These are phyloP conservation scores for Termitomyces sp. DNA, from an alignment of 768 basidiomycete genomes.

Conservation along the genomic window DNA sequence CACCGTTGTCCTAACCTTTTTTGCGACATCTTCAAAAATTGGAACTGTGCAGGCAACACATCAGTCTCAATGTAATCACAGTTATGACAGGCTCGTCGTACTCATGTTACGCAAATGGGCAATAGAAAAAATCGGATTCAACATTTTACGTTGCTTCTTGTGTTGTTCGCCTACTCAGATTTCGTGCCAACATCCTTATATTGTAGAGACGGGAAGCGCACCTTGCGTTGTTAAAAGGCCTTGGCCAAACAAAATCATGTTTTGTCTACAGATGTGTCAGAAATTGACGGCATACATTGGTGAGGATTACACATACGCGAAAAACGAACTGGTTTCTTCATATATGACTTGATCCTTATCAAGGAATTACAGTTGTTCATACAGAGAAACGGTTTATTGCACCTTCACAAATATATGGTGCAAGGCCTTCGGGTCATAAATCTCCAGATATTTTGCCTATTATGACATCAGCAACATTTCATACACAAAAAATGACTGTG, in stretches of 20 bases:
- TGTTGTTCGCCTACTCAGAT: constrained; percentile 7
- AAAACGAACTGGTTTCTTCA: constrained; percentile 1
- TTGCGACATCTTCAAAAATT: constrained; percentile 9
- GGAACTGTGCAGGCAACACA: constrained; percentile 2
- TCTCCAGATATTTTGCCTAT: constrained; percentile 24
- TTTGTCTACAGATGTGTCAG: not conserved
- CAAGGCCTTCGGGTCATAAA: constrained; percentile 32
- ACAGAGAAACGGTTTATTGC: constrained; percentile 11
- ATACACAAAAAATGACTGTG: not conserved
- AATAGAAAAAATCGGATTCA: constrained; percentile 7
- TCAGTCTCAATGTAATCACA: not conserved
- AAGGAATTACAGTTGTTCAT: not conserved
- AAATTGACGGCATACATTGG: not conserved
- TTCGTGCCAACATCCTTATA: not conserved
- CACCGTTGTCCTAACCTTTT: constrained; percentile 6
- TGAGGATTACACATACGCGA: not conserved
- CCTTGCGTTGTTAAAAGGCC: constrained; percentile 4
- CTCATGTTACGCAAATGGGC: constrained; percentile 8
- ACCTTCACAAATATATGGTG: constrained; percentile 33
- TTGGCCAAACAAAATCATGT: not conserved
- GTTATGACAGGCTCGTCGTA: not conserved
- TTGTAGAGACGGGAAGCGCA: not conserved
- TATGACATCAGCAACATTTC: not conserved
- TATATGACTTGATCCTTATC: constrained; percentile 5
- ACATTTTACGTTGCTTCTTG: too few relatives aligned